Percentiles rank a stretch among this genome's conserved stretches.
phyloP scores from a whole-genome alignment of 2,329 filamentous ascomycete species.

The Penicillium sp. region DNA sequence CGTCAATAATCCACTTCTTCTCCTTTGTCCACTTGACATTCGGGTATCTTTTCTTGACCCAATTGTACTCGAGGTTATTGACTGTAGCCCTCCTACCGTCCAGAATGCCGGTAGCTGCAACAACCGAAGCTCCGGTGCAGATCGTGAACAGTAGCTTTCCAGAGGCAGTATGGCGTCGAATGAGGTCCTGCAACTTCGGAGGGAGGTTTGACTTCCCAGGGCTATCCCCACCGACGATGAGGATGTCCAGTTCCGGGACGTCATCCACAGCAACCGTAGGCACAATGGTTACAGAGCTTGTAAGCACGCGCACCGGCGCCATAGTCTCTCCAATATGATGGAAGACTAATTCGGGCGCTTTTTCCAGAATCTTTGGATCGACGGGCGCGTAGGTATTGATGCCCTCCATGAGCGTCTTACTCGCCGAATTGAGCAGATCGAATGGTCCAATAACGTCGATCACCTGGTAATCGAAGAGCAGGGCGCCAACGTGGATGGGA shows the following conservation, averaged over 20 bases:
- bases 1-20: slow-evolving; percentile 47
- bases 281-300: slow-evolving; percentile 21
- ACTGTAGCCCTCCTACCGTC: slow-evolving; percentile 33
- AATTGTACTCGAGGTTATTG: no score
- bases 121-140: slow-evolving; percentile 17
- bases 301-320: slow-evolving; percentile 2
- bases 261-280: slow-evolving; percentile 35
- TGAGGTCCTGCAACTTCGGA: slow-evolving; percentile 21
- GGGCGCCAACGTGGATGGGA: slow-evolving; percentile 26
- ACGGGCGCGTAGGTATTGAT: slow-evolving; percentile 3
- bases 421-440: slow-evolving; percentile 31
- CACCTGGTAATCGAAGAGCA: slow-evolving; percentile 33
- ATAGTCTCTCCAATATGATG: no score
- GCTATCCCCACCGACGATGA: slow-evolving; percentile 14
- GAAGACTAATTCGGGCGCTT: no score
- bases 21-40: slow-evolving; percentile 47
- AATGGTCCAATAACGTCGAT: slow-evolving; percentile 34
- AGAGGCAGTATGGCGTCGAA: slow-evolving; percentile 35
- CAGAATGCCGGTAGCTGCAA: slow-evolving; percentile 35
- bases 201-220: no score
- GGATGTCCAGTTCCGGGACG: slow-evolving; percentile 39
- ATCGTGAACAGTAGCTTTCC: slow-evolving; percentile 32
- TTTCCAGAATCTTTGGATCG: no score
- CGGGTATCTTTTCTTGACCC: slow-evolving; percentile 33
- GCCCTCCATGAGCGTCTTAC: slow-evolving; percentile 15